These are phyloP conservation scores for Lachancea fermentati DNA, from an alignment of 805 yeast species.

Conservation along the genomic window DNA sequence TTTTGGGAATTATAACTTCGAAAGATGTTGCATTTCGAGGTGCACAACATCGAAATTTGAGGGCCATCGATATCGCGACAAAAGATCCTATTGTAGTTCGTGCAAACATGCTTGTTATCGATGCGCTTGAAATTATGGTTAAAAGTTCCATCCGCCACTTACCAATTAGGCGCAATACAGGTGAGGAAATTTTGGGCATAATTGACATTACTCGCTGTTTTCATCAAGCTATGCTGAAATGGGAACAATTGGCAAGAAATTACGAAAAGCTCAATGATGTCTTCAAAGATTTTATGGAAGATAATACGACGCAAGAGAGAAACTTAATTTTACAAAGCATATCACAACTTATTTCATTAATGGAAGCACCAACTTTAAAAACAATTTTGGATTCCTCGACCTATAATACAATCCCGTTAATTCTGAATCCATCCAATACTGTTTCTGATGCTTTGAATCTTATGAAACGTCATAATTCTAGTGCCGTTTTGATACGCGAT, in stretches of 20 bases:
- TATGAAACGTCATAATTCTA: constrained; percentile 35
- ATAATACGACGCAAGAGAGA: constrained; percentile 24
- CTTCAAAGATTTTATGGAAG: constrained; percentile 27
- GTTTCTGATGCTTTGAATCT: constrained; percentile 37
- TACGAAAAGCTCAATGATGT: constrained; percentile 31
- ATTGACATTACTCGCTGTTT: constrained; percentile 43
- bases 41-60: constrained; percentile 28
- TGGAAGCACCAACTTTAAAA: constrained; percentile 39
- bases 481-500: constrained; percentile 39
- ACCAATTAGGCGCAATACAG: constrained; percentile 36
- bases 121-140: constrained; percentile 40
- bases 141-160: constrained; percentile 38
- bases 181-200: constrained; percentile 36
- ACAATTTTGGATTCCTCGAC: constrained; percentile 12
- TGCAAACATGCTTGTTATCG: constrained; percentile 36
- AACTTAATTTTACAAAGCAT: constrained; percentile 32
- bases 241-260: constrained; percentile 38
- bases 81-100: constrained; percentile 34
- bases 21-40: constrained; percentile 42
- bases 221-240: constrained; percentile 40
- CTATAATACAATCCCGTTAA: constrained; percentile 29
- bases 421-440: constrained; percentile 34
- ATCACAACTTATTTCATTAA: constrained; percentile 33
- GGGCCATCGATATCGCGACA: constrained; percentile 38
- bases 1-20: constrained; percentile 41